Percentiles rank a stretch among this genome's conserved stretches.
These are phyloP conservation scores for Penicillium expansum DNA, from an alignment of 2,329 filamentous ascomycete species.

Conservation along the genomic window DNA sequence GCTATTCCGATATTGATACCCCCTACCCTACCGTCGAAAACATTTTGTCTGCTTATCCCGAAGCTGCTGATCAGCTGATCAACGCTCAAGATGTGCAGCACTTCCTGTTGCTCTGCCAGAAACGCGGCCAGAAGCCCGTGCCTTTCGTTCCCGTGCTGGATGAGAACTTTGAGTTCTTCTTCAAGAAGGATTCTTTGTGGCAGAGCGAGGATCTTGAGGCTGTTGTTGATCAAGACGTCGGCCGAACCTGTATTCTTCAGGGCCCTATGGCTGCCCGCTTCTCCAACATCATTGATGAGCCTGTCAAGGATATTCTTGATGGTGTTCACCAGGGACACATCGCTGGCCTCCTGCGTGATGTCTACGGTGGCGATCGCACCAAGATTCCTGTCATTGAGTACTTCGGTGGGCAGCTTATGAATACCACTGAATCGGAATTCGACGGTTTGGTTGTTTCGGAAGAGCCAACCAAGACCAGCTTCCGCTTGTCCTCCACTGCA, in stretches of 20 bases:
- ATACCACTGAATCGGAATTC: constrained; percentile 69
- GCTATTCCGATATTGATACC: constrained; percentile 79
- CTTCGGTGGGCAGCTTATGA: constrained; percentile 81
- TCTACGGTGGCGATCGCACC: constrained; percentile 71
- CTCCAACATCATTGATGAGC: constrained; percentile 85
- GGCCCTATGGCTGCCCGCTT: constrained; percentile 90
- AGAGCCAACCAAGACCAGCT: constrained; percentile 75
- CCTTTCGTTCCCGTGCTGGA: constrained; percentile 95
- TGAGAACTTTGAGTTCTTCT: constrained; percentile 97
- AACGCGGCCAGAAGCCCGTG: constrained; percentile 90
- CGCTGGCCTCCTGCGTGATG: constrained; percentile 69
- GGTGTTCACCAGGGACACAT: constrained; percentile 89
- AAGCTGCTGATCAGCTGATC: constrained; percentile 86
- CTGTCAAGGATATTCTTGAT: constrained; percentile 90
- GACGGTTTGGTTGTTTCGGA: constrained; percentile 83
- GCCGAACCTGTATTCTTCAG: constrained; percentile 92
- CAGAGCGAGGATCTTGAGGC: constrained; percentile 97
- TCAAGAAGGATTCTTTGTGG: constrained; percentile 99
- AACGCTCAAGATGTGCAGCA: constrained; percentile 98
- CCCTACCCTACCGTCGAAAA: constrained; percentile 76
- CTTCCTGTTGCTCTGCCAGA: constrained; percentile 88
- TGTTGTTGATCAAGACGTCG: constrained; percentile 93
- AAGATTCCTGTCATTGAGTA: constrained; percentile 87
- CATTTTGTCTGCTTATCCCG: constrained; percentile 79
- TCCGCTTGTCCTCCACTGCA: constrained; percentile 73